Evolutionary conservation across 2,329 filamentous ascomycete genomes (phyloP), one percentile per base, ranked within the genome.

Genomic region (Zarea fungicola): DNA sequence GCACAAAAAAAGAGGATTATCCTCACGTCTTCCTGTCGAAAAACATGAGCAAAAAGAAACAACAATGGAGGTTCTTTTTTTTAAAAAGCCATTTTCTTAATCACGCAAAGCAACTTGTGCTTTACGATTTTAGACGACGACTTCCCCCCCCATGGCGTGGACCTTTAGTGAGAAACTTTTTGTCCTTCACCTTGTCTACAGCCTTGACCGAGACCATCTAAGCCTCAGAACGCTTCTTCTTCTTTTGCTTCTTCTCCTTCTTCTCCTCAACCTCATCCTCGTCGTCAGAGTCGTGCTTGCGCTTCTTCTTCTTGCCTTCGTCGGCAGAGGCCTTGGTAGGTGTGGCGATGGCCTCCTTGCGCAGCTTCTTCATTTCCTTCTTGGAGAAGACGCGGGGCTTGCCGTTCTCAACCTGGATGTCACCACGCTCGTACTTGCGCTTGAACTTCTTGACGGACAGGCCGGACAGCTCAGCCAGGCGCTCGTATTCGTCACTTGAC

Each of bases 381-480:
- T 89, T 89, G 73, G 81, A 87, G 59, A 83, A 68, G 4, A 87
- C 74, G 57, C 80, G 75, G 34, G 85, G 81, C 44, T 76, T 83
- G 50, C 85, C 85, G 53, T 86, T 79, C 57, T 76, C 76, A 55
- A 89, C 71, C 62, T 81, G 74, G 55, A 90, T 85, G 61, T 89
- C 84, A 31, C 87, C 87, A 54, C 84, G 78, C 69, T 87, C 85
- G 56, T 82, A 82, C 76, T 89, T 89, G 65, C 84, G 78, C 74
- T 86, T 83, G 71, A 89, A 90, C 70, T 88, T 85, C 72, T 81
- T 81, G 47, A 87, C 78, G 7, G 83, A 86, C 51, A 90, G 73
- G 53, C 85, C 85, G 8, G 84, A 80, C 56, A 78, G 75, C 52
- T 78, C 80, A 34, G 87, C 87, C 39, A 84, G 65, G 37, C 75